These are phyloP conservation scores for Aspergillus sergii DNA, from an alignment of 2,329 filamentous ascomycete genomes.

Conservation along the genomic window DNA sequence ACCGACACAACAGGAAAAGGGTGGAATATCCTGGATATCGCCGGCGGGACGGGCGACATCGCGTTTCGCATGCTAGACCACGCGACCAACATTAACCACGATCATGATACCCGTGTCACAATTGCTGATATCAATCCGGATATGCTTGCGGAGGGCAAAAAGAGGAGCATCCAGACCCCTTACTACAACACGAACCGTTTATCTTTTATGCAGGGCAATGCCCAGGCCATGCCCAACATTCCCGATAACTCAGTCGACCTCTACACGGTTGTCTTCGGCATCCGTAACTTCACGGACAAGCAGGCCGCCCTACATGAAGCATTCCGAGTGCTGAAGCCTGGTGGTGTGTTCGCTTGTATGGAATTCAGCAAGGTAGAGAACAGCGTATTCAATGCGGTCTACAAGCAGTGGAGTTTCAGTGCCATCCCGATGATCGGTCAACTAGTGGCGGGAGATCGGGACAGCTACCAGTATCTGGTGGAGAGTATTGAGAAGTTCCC, in stretches of 20 bases:
- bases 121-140: slow-evolving; percentile 95
- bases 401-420: slow-evolving; percentile 94
- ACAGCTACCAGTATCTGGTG: slow-evolving; percentile 97
- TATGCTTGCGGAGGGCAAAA: slow-evolving; percentile 87
- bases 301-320: slow-evolving; percentile 80
- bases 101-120: slow-evolving; percentile 79
- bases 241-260: slow-evolving; percentile 77
- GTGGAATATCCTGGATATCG: slow-evolving; percentile 88
- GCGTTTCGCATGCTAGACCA: slow-evolving; percentile 95
- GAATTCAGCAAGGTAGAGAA: slow-evolving; percentile 90
- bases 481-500: slow-evolving; percentile 97
- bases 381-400: slow-evolving; percentile 77
- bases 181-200: slow-evolving; percentile 59
- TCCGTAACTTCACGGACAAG: slow-evolving; percentile 95
- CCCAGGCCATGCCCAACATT: slow-evolving; percentile 70
- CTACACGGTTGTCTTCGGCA: slow-evolving; percentile 97
- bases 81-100: slow-evolving; percentile 76
- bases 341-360: slow-evolving; percentile 92
- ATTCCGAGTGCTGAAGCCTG: slow-evolving; percentile 85
- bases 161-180: slow-evolving; percentile 68
- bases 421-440: slow-evolving; percentile 96
- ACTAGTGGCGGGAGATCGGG: slow-evolving; percentile 87
- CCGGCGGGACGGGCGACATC: slow-evolving; percentile 95
- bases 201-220: slow-evolving; percentile 87
- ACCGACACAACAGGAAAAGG: slow-evolving; percentile 43